Conservation (phyloP, 192 early-diverging fungal genomes). For the Linnemannia elongata region DNA sequence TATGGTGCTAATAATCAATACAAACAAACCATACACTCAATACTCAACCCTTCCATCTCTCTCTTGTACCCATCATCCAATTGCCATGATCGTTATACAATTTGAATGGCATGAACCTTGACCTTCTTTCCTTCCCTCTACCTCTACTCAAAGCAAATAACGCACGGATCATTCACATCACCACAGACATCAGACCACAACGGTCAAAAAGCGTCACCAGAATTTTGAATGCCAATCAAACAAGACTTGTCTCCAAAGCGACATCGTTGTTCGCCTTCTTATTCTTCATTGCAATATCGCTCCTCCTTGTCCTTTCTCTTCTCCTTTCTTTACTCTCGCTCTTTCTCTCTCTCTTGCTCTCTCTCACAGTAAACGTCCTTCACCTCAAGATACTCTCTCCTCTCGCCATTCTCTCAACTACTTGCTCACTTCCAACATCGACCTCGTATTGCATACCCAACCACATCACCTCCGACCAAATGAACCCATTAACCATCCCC, state of each 20-base stretch:
- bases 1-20: too few species aligned
- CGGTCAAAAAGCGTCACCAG: slow-evolving; percentile 12
- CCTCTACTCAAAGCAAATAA: too few species aligned
- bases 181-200: background rate
- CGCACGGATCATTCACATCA: too few species aligned
- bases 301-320: background rate
- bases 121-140: too few species aligned
- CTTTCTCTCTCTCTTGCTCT: background rate
- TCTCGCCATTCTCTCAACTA: background rate
- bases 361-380: background rate
- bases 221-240: background rate
- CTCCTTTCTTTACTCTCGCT: background rate
- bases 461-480: background rate
- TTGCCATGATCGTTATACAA: too few species aligned
- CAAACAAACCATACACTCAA: too few species aligned
- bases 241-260: background rate
- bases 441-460: background rate
- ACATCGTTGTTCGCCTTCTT: background rate
- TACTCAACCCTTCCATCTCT: too few species aligned
- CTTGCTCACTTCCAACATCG: background rate
- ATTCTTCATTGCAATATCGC: background rate
- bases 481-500: slow-evolving; percentile 35
- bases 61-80: too few species aligned
- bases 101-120: too few species aligned
- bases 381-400: background rate